Evolutionary conservation across 2,329 filamentous ascomycete species (phyloP).

Genomic region (Pseudogymnoascus sp.): DNA sequence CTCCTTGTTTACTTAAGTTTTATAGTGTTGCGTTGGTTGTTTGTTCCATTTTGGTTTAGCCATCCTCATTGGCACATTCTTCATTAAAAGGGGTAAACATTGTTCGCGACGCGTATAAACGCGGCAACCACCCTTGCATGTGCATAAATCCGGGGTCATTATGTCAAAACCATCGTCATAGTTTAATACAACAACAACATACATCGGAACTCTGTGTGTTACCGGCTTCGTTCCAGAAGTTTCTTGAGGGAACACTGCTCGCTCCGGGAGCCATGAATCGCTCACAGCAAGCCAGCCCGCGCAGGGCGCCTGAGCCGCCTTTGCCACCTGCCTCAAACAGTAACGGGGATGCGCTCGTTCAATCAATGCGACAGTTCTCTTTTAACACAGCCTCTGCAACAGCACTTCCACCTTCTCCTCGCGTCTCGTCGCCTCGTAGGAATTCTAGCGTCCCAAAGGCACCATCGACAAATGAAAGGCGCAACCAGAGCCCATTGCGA

Average conservation of each 20-base stretch:
- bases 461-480: background rate
- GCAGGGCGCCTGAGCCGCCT: slow-evolving; percentile 11
- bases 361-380: slow-evolving; percentile 38
- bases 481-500: slow-evolving; percentile 27
- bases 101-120: background rate
- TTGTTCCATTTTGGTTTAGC: background rate
- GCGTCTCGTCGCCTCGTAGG: background rate
- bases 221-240: background rate
- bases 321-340: slow-evolving; percentile 13
- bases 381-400: slow-evolving; percentile 14
- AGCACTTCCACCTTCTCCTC: slow-evolving; percentile 10
- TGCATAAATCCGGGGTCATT: slow-evolving; percentile 5
- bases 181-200: slow-evolving; percentile 1
- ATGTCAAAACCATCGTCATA: slow-evolving; percentile 8
- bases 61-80: background rate
- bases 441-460: slow-evolving; percentile 3
- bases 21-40: background rate
- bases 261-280: background rate
- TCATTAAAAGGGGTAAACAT: slow-evolving; percentile 4
- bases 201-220: background rate
- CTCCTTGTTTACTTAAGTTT: background rate
- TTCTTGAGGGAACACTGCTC: background rate
- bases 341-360: slow-evolving; percentile 29
- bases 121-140: slow-evolving; percentile 4
- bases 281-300: background rate